These are phyloP conservation scores for Chrysanthemum lavandulifolium DNA, from an alignment of 129 eudicot species.

Conservation along the genomic window DNA sequence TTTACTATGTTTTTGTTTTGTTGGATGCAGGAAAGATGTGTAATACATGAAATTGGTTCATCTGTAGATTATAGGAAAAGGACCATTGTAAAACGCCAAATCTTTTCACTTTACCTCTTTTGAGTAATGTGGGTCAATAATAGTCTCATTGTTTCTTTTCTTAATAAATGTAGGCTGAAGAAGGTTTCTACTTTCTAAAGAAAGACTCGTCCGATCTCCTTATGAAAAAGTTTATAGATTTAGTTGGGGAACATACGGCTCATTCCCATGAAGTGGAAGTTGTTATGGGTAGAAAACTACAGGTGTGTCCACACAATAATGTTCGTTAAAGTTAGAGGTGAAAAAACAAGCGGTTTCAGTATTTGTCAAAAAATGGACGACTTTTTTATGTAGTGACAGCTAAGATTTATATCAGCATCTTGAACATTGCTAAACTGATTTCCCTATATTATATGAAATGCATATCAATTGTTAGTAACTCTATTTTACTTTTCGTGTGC, in stretches of 20 bases:
- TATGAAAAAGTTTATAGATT: slow-evolving; percentile 57
- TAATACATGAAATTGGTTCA: slow-evolving; percentile 88
- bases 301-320: slow-evolving; percentile 39
- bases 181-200: slow-evolving; percentile 82
- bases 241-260: slow-evolving; percentile 55
- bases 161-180: slow-evolving; percentile 61
- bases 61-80: slow-evolving; percentile 81
- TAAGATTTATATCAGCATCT: neutral
- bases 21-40: slow-evolving; percentile 82
- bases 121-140: neutral
- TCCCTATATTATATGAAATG: neutral
- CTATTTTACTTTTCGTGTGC: neutral
- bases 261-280: slow-evolving; percentile 81
- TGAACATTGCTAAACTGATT: neutral
- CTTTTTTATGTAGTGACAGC: neutral
- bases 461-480: neutral
- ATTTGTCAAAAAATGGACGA: neutral
- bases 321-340: neutral
- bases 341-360: neutral
- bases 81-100: slow-evolving; percentile 61
- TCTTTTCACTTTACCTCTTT: neutral
- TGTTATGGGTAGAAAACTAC: slow-evolving; percentile 93
- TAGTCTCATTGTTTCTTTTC: neutral
- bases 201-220: slow-evolving; percentile 48
- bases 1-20: slow-evolving; percentile 6